Base-by-base conservation (phyloP, 805 yeast species). In the Saccharomycopsis synnaedendra region DNA sequence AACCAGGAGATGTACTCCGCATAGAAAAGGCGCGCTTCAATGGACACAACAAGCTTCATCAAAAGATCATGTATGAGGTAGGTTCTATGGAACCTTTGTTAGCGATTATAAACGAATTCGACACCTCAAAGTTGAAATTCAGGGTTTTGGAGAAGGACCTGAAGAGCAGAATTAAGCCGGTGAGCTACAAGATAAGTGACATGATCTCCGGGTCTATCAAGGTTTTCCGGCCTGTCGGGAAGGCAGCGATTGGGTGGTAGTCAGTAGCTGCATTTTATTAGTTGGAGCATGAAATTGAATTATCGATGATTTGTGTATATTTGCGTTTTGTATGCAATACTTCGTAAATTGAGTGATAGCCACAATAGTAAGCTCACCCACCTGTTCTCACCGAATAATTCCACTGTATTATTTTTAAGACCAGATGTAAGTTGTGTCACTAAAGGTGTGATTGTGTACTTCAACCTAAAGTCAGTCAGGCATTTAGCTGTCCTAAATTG, bases 1-100 rank as follows among this genome's bases (percentile, higher is more conserved):
- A 74, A 55, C 81, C 94, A 0, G 98, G 98, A 51, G 97, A 93
- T 62, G 71, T 90, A 6, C 64, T 87, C 39, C 84, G 87, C 45
- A 74, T 87, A 53, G 75, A 80, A 57, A 78, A 78, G 48, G 96
- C 87, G 5, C 74, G 74, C 51, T 89, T 90, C 64, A 77, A 75
- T 53, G 75, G 80, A 5, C 85, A 80, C 55, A 72, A 73, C 45
- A 70, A 75, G 34, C 58, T 79, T 37, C 75, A 70, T 46, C 75
- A 71, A 57, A 82, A 82, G 64, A 74, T 79, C 28, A 57, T 70
- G 2, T 61, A 71, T n/a, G 74, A 73, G 4, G 69, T 80, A 10
- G 95, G 95, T 9, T n/a, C 8, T 8, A n/a, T 9, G 36, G 74
- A 69, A 3, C 75, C 82, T 3, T 74, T 71, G 55, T 66, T 74